Evolutionary conservation across 2,329 filamentous ascomycete genomes (phyloP), one percentile per base, ranked within the genome.

Genomic region (Alternaria gaisen): DNA sequence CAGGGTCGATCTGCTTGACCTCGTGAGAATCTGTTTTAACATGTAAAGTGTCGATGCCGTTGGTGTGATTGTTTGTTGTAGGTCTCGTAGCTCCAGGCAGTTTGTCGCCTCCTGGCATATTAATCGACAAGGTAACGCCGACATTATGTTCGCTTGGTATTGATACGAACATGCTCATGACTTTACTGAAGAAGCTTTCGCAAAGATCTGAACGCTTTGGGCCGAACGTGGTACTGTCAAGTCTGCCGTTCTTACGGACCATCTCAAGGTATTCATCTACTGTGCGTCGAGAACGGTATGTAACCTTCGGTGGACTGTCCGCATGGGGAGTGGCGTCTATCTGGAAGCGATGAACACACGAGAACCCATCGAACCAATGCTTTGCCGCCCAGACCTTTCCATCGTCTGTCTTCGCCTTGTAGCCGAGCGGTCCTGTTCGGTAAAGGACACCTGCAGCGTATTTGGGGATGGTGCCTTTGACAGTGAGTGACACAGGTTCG

Each of bases 361-460:
- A 85, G 60, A 93, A 88, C 6, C 90, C 90, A 73, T 95, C 92
- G 67, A 95, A 95, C 92, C 92, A 95, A 75, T 95, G 91, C 1
- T 84, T 86, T 12, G 89, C 82, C 32, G 83, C 81, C 70, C 89
- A 88, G 0, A 83, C 86, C 14, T 78, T 79, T n/a, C 88, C 87
- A 4, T 83, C 82, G 3, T 85, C 78, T 0, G 87, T 88, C n/a
- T 88, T 82, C 3, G 93, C 79, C 38, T 85, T 84, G 74, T 85
- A 87, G 28, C 86, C 83, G 1, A 91, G 90, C 0, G 91, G 91
- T 0, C 92, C 92, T 0, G 90, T 93, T 8, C 66, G 61, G 42
- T 67, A 94, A 0, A 95, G 83, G 1, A 86, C 83, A 1, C 92
- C 92, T 3, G 90, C 88, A 4, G 87, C 87, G 82, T 91, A 94